Base-by-base conservation (phyloP, 2,329 filamentous ascomycete genomes). In the Aspergillus terreus region DNA sequence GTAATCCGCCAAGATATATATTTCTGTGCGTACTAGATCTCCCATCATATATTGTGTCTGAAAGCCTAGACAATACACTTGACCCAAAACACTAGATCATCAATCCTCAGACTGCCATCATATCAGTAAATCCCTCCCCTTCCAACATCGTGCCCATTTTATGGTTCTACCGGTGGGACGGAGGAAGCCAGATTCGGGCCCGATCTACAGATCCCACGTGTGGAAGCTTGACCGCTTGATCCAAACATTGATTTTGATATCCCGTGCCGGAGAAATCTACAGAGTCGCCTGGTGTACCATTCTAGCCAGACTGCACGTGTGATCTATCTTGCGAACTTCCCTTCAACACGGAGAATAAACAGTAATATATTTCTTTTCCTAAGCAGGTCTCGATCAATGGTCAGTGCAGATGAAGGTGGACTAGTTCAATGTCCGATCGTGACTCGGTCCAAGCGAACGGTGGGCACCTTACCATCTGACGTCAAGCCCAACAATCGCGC, bases 151-250 rank as follows among this genome's bases (percentile, higher is more conserved):
- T 30, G 7, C 7, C 27, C 27, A 9, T 11, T 30, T 11, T 10
- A 30, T 30, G 27, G 27, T 11, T 30, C 27, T 30, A 9, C 27
- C 10, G 27, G 27, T 30, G 27, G 27, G 7, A 38, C 35, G 35
- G 14, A 38, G 44, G 30, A 52, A 45, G 50, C 36, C 19, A 51
- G 49, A 48, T 53, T 53, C 36, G 45, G 54, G 47, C 54, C 57
- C 56, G 56, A 63, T 64, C 56, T 58, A 55, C 52, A 53, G 54
- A 59, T 60, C 54, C 63, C 65, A 68, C 65, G 64, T 67, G 61
- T 59, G 53, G 55, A 60, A 59, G 55, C 55, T 65, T 62, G 60
- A 60, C 62, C 56, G 57, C 58, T 62, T 52, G 36, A 50, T 46
- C 49, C 23, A 47, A 19, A 38, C 32, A 32, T 33, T 23, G 30